Conservation (phyloP, 2,329 filamentous ascomycete genomes). For the Penicillium decumbens region DNA sequence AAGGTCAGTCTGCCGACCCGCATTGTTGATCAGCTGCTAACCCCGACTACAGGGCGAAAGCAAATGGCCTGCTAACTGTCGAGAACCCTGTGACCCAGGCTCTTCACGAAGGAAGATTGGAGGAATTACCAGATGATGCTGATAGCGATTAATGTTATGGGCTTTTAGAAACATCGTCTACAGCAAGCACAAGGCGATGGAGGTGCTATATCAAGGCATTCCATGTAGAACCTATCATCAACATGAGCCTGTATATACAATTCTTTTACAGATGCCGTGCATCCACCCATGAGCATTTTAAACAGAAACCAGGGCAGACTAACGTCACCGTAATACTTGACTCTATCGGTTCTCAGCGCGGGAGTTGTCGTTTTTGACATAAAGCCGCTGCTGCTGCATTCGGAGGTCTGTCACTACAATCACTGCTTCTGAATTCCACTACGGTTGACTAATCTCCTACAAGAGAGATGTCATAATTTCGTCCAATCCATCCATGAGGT, state of each 20-base stretch:
- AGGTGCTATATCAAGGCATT: not conserved
- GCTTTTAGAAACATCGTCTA: not conserved
- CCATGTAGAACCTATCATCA: not conserved
- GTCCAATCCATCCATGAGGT: too few relatives aligned
- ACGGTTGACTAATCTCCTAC: too few relatives aligned
- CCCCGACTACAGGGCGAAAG: slow-evolving; percentile 53
- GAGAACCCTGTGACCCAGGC: slow-evolving; percentile 74
- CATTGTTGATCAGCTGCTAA: slow-evolving; percentile 10
- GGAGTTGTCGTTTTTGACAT: too few relatives aligned
- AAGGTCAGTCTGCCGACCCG: slow-evolving; percentile 49
- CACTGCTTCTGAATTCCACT: too few relatives aligned
- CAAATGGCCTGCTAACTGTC: slow-evolving; percentile 70
- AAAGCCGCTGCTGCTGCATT: too few relatives aligned
- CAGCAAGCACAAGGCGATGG: not conserved
- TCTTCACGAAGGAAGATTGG: slow-evolving; percentile 63
- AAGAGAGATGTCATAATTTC: too few relatives aligned
- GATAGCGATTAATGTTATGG: slow-evolving; percentile 30
- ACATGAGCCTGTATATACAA: not conserved
- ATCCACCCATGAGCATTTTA: too few relatives aligned
- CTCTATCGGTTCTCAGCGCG: too few relatives aligned
- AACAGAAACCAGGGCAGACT: too few relatives aligned
- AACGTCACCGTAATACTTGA: too few relatives aligned
- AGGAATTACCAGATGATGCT: slow-evolving; percentile 60
- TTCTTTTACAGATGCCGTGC: too few relatives aligned
- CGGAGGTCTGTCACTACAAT: too few relatives aligned